Evolutionary conservation across 441 rosid genomes (phyloP), one percentile per base, ranked within the genome.

Genomic region (Erysimum cheiri): DNA sequence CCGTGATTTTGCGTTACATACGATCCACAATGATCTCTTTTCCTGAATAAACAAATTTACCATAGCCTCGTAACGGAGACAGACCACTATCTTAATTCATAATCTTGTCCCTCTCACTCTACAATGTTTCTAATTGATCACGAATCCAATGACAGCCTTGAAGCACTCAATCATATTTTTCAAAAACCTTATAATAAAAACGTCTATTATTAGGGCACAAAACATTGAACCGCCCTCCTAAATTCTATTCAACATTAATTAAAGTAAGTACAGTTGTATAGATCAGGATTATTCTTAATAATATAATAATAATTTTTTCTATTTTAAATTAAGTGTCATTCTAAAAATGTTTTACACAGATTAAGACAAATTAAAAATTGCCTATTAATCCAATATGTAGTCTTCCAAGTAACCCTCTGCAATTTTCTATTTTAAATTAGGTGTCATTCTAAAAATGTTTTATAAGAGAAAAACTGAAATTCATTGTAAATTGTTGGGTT

Each of bases 161-260:
- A 41, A 47, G 43, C 19, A 57, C 35, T 56, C 56, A 73, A 22
- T 49, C 60, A 15, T 36, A 5, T 22, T 53, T 14, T 32, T 4
- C 1, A 5, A 15, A 64, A 57, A 40, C 6, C 3, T 32, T 50
- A 3, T 50, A 24, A 59, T 47, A 72, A 48, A 48, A 48, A 19
- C 60, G 31, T 48, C 26, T 36, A 39, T 48, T 41, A 66, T 65
- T 19, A 32, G 4, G 67, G 67, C 41, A 33, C 22, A 50, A 67
- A 60, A 70, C 72, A 66, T 58, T 73, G 77, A 73, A 73, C 77
- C 77, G 54, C 56, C 67, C 55, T 32, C 62, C 66, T 73, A 73
- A 22, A 73, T 40, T 36, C 67, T 66, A 59, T 40, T 50, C 48
- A 59, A 40, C 33, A 66, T 40, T 39, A 28, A 28, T 40, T 39